Evolutionary conservation across 441 rosid species (phyloP), one percentile per base, ranked within the genome.

Genomic region (Gossypium trilobum): DNA sequence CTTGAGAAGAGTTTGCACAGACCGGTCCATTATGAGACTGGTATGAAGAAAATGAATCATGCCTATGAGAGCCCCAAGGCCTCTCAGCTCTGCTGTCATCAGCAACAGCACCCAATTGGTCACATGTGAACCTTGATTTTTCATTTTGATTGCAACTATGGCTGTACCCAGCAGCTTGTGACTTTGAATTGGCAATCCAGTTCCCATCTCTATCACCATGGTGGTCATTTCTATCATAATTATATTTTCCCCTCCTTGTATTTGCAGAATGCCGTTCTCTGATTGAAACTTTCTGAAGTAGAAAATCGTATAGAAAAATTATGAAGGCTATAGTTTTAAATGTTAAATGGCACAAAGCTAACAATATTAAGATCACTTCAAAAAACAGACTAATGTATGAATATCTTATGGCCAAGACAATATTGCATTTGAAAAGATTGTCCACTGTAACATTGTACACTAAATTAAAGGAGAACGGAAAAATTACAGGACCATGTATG

Each of bases 151-250:
- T 78, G 67, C 87, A 91, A 72, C 60, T 78, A 68, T 86, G 87
- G 81, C 75, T 71, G 29, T 95, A 93, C 73, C 88, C 91, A 29
- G 87, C 73, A 74, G 85, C 82, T 54, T 90, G 85, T 25, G 87
- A 61, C 86, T 85, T 95, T 58, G 90, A 55, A 79, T 85, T 82
- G 65, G 42, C 55, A 70, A 80, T 86, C 98, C 96, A 87, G 73
- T 76, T 92, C 70, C 89, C 93, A 75, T 91, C 99, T 84, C 92
- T 88, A 60, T 91, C 88, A 11, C 84, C 81, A 54, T 85, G 87
- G 76, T 88, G 85, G 71, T 91, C 97, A 74, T 78, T 84, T 86
- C 95, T 89, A 73, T 92, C 91, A 44, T 85, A 83, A 75, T 80
- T 84, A 78, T 90, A 86, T 63, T 85, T 95, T 54, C 92, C 97